These are phyloP conservation scores for Sarocladium oryzae DNA, from an alignment of 2,329 filamentous ascomycete genomes.

Conservation along the genomic window DNA sequence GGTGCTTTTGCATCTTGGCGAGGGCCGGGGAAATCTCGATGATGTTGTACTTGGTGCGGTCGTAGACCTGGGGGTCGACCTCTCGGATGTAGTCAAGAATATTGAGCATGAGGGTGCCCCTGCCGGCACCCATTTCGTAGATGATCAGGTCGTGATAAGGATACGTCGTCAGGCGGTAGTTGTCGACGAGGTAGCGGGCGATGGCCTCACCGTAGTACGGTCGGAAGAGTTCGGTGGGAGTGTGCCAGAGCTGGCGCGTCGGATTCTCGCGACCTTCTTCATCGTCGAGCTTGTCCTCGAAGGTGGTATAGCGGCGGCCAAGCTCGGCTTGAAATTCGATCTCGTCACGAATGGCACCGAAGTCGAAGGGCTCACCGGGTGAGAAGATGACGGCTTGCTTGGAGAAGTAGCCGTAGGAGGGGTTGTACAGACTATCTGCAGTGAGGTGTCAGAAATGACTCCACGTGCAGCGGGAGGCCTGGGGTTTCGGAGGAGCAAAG, in stretches of 20 bases:
- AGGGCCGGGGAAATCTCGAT: slow-evolving; percentile 89
- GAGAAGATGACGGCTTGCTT: slow-evolving; percentile 96
- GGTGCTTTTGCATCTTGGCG: slow-evolving; percentile 68
- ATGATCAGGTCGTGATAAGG: slow-evolving; percentile 96
- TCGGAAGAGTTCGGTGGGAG: slow-evolving; percentile 91
- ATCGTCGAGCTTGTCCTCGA: slow-evolving; percentile 81
- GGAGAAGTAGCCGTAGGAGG: slow-evolving; percentile 90
- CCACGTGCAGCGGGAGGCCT: background rate
- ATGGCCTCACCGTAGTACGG: slow-evolving; percentile 97
- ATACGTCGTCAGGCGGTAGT: slow-evolving; percentile 90
- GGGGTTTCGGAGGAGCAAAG: slow-evolving; percentile 13
- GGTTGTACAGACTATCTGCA: slow-evolving; percentile 87
- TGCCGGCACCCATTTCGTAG: slow-evolving; percentile 97
- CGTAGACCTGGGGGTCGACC: slow-evolving; percentile 84
- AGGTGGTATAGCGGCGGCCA: slow-evolving; percentile 75
- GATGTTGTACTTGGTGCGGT: slow-evolving; percentile 86
- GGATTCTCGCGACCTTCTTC: slow-evolving; percentile 52
- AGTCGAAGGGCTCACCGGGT: slow-evolving; percentile 86
- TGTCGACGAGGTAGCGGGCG: slow-evolving; percentile 89
- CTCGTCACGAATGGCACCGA: slow-evolving; percentile 74
- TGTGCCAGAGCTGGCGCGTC: slow-evolving; percentile 93
- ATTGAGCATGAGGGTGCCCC: slow-evolving; percentile 96
- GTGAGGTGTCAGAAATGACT: background rate
- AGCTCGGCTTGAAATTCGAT: slow-evolving; percentile 74
- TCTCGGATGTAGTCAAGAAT: slow-evolving; percentile 94